A percentile compares a stretch with the other conserved stretches of the same genome.
Conservation (phyloP, 306 rosid genomes). For the Gillenia trifoliata region DNA sequence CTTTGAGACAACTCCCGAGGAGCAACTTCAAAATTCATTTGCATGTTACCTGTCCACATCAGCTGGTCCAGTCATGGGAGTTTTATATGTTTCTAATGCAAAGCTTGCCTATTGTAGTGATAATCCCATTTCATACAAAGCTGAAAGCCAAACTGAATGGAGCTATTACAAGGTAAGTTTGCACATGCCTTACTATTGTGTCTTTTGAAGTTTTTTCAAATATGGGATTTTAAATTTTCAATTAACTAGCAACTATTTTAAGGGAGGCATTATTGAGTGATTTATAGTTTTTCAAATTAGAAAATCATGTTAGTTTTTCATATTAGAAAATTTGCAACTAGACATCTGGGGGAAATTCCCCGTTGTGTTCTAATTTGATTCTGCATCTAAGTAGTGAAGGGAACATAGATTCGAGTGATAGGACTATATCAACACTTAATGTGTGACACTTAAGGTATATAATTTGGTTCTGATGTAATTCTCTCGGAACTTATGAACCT, state of each 20-base stretch:
- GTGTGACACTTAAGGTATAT: background rate
- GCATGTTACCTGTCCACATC: constrained; percentile 94
- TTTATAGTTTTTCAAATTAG: background rate
- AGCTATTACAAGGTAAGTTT: constrained; percentile 87
- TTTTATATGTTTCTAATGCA: constrained; percentile 61
- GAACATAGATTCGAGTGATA: background rate
- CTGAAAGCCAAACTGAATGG: constrained; percentile 61
- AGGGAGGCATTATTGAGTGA: background rate
- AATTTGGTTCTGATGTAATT: background rate
- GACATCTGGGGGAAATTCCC: background rate
- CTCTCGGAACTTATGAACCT: background rate
- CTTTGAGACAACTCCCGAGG: constrained; percentile 72
- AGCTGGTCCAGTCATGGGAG: constrained; percentile 76
- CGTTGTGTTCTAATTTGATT: background rate
- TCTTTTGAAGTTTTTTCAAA: background rate
- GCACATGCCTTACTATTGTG: background rate
- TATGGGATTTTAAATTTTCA: background rate
- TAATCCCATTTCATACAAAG: constrained; percentile 72
- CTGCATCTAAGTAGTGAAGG: background rate
- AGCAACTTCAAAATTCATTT: constrained; percentile 69
- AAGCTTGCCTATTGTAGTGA: constrained; percentile 91
- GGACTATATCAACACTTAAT: background rate
- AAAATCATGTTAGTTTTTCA: background rate
- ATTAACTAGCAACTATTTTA: background rate
- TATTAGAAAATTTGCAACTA: background rate